phyloP scores from a whole-genome alignment of 108 stramenopile species.

The Skeletonema grethae region DNA sequence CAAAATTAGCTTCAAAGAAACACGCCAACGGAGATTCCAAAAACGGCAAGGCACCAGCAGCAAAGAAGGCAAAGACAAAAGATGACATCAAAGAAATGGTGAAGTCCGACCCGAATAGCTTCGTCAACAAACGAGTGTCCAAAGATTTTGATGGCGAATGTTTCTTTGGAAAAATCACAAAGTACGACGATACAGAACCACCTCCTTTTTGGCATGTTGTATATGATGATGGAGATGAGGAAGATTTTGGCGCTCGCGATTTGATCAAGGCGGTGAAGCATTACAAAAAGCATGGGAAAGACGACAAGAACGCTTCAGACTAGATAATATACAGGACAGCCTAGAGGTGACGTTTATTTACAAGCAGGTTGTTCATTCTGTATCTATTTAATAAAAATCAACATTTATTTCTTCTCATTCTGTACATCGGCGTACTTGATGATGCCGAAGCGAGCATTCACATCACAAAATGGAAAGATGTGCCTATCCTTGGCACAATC shows the following conservation, averaged over 20 bases:
- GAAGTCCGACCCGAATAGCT: conserved; percentile 22
- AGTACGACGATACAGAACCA: conserved; percentile 37
- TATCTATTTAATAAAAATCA: neutral
- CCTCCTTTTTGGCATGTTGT: conserved; percentile 56
- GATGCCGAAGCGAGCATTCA: conserved; percentile 86
- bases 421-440: conserved; percentile 51
- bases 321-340: neutral
- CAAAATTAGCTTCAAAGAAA: conserved; percentile 9
- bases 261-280: conserved; percentile 47
- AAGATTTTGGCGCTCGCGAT: conserved; percentile 55
- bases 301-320: conserved; percentile 7
- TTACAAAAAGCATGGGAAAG: conserved; percentile 28
- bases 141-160: conserved; percentile 56
- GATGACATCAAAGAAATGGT: conserved; percentile 21
- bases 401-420: conserved; percentile 2
- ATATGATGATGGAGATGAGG: conserved; percentile 69
- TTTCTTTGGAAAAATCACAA: conserved; percentile 58
- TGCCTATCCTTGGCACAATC: conserved; percentile 91
- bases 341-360: neutral
- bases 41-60: conserved; percentile 11
- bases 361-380: neutral
- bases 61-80: conserved; percentile 16
- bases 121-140: conserved; percentile 47
- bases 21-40: neutral
- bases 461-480: conserved; percentile 86